Evolutionary conservation across 2,329 filamentous ascomycete genomes (phyloP).

Genomic region (Claviceps fusiformis): DNA sequence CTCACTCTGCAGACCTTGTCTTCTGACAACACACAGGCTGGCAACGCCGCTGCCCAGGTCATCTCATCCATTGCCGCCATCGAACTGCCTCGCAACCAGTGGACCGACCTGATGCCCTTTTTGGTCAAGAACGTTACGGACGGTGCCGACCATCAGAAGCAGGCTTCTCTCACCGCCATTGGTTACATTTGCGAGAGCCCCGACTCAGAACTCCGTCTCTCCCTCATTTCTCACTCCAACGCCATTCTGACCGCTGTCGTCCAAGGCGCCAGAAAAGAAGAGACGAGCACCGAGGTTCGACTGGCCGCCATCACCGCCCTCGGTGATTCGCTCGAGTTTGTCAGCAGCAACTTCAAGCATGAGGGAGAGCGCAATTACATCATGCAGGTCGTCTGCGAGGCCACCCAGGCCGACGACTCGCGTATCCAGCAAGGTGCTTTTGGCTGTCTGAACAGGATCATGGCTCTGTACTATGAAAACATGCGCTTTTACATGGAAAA

Average conservation of each 20-base stretch:
- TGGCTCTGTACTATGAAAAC: conserved; percentile 97
- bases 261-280: conserved; percentile 92
- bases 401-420: conserved; percentile 82
- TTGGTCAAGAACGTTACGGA: conserved; percentile 88
- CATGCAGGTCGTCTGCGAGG: conserved; percentile 99
- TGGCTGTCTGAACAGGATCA: conserved; percentile 95
- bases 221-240: conserved; percentile 79
- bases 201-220: conserved; percentile 70
- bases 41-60: conserved; percentile 84
- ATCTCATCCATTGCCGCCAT: conserved; percentile 90
- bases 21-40: conserved; percentile 68
- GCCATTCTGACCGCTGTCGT: conserved; percentile 96
- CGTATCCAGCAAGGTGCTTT: conserved; percentile 93
- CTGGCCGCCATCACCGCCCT: conserved; percentile 87
- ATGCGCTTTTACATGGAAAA: conserved; percentile 99
- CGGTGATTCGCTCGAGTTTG: conserved; percentile 93
- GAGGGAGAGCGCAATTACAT: conserved; percentile 99
- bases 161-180: conserved; percentile 88
- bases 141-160: conserved; percentile 79
- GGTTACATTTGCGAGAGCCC: conserved; percentile 97
- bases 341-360: conserved; percentile 96
- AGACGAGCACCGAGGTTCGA: conserved; percentile 80
- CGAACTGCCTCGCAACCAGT: conserved; percentile 85
- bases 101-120: conserved; percentile 77
- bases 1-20: conserved; percentile 77